Evolutionary conservation across 1,284 basidiomycete species (phyloP).

Genomic region (Tilletia setariae): DNA sequence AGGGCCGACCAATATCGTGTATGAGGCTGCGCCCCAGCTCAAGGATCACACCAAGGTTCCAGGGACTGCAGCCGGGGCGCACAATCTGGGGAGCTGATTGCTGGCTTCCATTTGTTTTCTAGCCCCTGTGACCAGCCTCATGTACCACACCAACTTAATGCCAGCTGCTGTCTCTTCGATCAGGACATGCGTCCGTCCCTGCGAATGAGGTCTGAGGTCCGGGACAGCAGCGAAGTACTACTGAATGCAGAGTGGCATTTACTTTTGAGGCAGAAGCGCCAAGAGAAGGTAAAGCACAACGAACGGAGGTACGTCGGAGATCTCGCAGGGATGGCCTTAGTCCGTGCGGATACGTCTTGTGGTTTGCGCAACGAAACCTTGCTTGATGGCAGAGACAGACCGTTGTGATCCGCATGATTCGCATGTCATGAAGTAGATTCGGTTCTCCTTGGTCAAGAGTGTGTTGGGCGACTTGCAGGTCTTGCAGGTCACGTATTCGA

Average conservation of each 20-base stretch:
- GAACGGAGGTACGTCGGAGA: no score
- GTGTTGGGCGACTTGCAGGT: conserved; percentile 99
- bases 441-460: conserved; percentile 91
- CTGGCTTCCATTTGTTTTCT: no score
- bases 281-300: no score
- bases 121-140: no score
- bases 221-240: no score
- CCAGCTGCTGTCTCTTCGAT: no score
- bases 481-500: conserved; percentile 99
- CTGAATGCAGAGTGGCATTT: no score
- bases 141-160: no score
- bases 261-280: no score
- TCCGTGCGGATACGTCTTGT: conserved; percentile 57
- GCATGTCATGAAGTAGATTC: conserved; percentile 96
- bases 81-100: conserved; percentile 25
- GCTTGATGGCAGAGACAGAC: conserved; percentile 95
- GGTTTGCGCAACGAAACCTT: conserved; percentile 96
- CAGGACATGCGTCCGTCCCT: no score
- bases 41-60: conserved; percentile 42
- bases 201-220: no score
- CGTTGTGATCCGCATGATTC: conserved; percentile 87
- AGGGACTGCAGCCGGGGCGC: conserved; percentile 27
- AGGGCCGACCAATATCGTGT: conserved; percentile 44
- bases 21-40: conserved; percentile 47
- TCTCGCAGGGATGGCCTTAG: no score